Evolutionary conservation across 2,329 filamentous ascomycete genomes (phyloP).

Genomic region (Akanthomyces lecanii): DNA sequence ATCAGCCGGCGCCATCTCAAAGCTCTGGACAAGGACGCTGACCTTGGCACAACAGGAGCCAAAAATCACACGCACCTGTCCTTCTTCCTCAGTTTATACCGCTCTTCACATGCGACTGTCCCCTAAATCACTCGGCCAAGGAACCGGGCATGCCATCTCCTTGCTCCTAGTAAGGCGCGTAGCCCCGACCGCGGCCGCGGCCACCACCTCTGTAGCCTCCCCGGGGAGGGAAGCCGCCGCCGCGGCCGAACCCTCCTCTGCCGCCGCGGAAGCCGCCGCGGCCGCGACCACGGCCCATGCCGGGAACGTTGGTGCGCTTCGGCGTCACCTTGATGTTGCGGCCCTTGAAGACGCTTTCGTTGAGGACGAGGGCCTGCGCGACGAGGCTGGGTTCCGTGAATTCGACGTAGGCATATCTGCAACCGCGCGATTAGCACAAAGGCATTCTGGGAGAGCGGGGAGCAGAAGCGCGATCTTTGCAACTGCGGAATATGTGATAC

Average conservation of each 20-base stretch:
- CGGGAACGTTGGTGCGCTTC: conserved; percentile 94
- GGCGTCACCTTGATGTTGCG: conserved; percentile 92
- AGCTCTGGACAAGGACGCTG: background rate
- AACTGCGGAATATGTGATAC: background rate
- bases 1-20: background rate
- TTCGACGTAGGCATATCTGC: conserved; percentile 96
- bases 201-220: conserved; percentile 65
- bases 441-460: background rate
- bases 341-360: conserved; percentile 93
- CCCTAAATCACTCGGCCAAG: background rate
- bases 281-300: conserved; percentile 79
- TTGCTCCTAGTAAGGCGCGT: conserved; percentile 57
- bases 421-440: conserved; percentile 20
- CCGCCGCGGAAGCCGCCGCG: conserved; percentile 51
- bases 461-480: background rate
- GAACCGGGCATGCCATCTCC: conserved; percentile 23
- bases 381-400: conserved; percentile 93
- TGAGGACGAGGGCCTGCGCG: conserved; percentile 87
- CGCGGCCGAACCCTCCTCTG: conserved; percentile 50
- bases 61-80: background rate
- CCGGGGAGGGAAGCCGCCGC: conserved; percentile 49
- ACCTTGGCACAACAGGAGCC: background rate
- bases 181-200: conserved; percentile 61
- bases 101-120: background rate
- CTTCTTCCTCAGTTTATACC: background rate